Evolutionary conservation across 140 eudicot species (phyloP).

Genomic region (Flaveria floridana): DNA sequence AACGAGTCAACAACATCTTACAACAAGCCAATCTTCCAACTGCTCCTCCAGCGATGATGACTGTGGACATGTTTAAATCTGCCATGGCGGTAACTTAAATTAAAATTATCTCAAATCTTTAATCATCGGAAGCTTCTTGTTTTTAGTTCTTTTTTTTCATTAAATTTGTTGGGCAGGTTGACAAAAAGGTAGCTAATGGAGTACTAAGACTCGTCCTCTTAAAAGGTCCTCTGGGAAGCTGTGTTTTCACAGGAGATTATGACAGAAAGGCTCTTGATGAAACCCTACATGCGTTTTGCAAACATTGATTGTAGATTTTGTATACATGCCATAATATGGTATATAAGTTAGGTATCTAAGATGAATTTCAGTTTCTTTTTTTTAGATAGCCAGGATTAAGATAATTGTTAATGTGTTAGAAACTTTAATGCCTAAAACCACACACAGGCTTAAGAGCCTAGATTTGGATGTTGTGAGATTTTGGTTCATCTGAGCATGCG

Average conservation of each 20-base stretch:
- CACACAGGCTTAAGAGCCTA: neutral
- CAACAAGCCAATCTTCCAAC: conserved; percentile 77
- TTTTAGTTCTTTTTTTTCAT: neutral
- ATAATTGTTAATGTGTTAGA: neutral
- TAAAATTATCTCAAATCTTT: neutral
- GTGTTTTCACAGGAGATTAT: conserved; percentile 84
- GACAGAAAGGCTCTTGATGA: conserved; percentile 73
- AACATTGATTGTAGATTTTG: neutral
- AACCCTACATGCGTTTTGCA: conserved; percentile 34
- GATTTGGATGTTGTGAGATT: neutral
- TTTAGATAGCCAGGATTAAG: too few species aligned
- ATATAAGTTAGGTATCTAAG: neutral
- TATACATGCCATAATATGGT: neutral
- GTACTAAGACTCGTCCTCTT: conserved; percentile 80
- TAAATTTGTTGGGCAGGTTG: conserved; percentile 51
- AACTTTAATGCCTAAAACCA: neutral
- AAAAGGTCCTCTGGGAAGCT: conserved; percentile 85
- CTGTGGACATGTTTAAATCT: conserved; percentile 85
- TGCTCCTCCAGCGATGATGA: conserved; percentile 81
- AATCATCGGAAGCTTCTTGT: neutral
- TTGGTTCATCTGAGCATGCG: neutral
- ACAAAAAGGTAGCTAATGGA: conserved; percentile 93
- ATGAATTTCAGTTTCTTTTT: too few species aligned
- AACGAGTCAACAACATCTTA: conserved; percentile 58
- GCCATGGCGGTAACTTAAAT: conserved; percentile 78